phyloP scores from a whole-genome alignment of 768 basidiomycete genomes.

The Boletellus ananas region DNA sequence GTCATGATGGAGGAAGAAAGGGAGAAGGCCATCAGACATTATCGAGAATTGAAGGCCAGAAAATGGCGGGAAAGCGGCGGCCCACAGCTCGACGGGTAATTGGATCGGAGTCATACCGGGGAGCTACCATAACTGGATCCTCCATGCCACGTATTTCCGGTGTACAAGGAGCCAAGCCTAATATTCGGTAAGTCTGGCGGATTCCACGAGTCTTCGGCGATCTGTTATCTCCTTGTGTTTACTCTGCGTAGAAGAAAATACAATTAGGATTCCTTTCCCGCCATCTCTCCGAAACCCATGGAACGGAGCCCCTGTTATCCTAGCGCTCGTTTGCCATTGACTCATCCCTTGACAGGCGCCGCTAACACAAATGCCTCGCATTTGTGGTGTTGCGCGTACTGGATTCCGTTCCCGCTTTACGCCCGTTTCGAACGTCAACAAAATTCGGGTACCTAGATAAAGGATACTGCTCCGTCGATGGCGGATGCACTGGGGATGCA shows the following conservation, averaged over 20 bases:
- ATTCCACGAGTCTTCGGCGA: conserved; percentile 3
- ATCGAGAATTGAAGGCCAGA: conserved; percentile 64
- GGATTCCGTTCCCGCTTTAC: conserved; percentile 18
- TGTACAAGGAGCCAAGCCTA: conserved; percentile 1
- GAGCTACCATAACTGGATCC: conserved; percentile 9
- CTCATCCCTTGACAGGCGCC: conserved; percentile 3
- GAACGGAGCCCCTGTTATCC: conserved; percentile 1
- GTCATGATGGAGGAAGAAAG: conserved; percentile 75
- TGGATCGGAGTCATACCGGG: conserved; percentile 3
- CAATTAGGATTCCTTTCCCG: background rate
- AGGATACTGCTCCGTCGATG: conserved; percentile 20
- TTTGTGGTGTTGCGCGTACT: conserved; percentile 4
- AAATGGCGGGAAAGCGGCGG: conserved; percentile 26
- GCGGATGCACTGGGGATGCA: conserved; percentile 26
- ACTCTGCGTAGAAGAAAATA: background rate
- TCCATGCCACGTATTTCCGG: conserved; percentile 1
- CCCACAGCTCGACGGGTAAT: conserved; percentile 7
- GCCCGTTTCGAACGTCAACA: conserved; percentile 14
- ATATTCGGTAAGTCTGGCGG: background rate
- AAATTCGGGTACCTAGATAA: conserved; percentile 8
- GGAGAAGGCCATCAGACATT: conserved; percentile 61
- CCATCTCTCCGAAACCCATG: conserved; percentile 1
- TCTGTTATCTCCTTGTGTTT: conserved; percentile 5
- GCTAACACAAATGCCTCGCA: background rate
- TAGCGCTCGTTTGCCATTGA: background rate